Evolutionary conservation across 768 basidiomycete genomes (phyloP).

Genomic region (Cystobasidium tubakii): DNA sequence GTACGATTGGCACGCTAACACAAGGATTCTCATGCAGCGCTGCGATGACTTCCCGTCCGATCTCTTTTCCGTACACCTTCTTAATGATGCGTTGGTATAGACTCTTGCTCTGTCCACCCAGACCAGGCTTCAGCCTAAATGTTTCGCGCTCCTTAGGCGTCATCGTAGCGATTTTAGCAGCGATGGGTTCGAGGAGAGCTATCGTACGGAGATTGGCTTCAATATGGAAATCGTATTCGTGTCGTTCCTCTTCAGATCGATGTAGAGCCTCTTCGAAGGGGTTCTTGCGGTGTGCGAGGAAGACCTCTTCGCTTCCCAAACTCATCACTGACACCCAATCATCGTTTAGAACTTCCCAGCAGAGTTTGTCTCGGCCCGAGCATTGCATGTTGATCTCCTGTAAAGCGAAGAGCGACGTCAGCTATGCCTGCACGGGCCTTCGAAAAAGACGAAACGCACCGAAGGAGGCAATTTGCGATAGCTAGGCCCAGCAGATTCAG

Average conservation of each 20-base stretch:
- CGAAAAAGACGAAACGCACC: constrained; percentile 56
- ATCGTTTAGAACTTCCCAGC: constrained; percentile 92
- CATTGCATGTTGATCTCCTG: constrained; percentile 86
- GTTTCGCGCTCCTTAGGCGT: constrained; percentile 70
- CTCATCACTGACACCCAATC: constrained; percentile 98
- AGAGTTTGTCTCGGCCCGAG: constrained; percentile 87
- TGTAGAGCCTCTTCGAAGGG: constrained; percentile 90
- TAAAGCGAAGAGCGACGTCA: not conserved
- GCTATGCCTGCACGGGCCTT: not conserved
- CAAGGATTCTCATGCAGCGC: constrained; percentile 87
- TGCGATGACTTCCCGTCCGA: constrained; percentile 67
- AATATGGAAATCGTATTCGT: constrained; percentile 93
- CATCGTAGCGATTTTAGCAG: constrained; percentile 79
- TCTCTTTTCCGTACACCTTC: constrained; percentile 82
- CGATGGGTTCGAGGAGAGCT: constrained; percentile 79
- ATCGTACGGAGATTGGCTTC: constrained; percentile 87
- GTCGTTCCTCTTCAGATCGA: constrained; percentile 94
- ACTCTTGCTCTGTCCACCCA: constrained; percentile 78
- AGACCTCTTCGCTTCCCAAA: constrained; percentile 93
- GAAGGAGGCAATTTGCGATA: constrained; percentile 82
- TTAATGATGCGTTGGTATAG: constrained; percentile 90
- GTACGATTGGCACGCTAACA: constrained; percentile 83
- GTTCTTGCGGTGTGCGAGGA: constrained; percentile 89
- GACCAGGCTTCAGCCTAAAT: constrained; percentile 76
- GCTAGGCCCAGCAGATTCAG: constrained; percentile 69